A percentile compares a stretch with the other conserved stretches of the same genome.
phyloP scores from a whole-genome alignment of 1,284 basidiomycete genomes.

The Ustilago nuda region DNA sequence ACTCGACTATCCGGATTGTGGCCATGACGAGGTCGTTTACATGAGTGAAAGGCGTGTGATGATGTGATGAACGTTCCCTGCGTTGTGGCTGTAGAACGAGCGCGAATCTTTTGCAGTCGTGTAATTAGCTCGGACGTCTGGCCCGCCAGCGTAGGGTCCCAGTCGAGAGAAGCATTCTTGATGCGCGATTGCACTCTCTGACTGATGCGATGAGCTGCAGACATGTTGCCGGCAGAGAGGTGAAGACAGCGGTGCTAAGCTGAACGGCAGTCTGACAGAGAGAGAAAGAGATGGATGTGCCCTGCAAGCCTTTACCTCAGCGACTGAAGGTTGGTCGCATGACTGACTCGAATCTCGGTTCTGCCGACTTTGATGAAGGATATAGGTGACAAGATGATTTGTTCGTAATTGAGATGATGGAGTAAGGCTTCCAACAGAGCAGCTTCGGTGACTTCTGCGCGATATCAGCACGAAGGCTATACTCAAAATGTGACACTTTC shows the following conservation, averaged over 20 bases:
- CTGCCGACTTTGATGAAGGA: background rate
- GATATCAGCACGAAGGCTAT: background rate
- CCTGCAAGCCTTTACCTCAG: background rate
- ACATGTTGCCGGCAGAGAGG: constrained; percentile 16
- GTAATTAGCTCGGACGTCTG: constrained; percentile 25
- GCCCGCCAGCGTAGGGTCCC: constrained; percentile 9
- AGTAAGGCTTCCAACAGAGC: background rate
- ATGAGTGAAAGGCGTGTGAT: background rate
- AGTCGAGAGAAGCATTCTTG: background rate
- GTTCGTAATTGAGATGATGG: background rate
- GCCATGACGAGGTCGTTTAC: background rate
- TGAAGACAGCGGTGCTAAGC: background rate
- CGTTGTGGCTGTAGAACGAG: constrained; percentile 33
- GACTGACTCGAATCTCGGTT: background rate
- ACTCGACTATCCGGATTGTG: background rate
- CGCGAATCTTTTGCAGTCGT: constrained; percentile 38
- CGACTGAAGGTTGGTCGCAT: background rate
- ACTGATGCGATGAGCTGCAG: constrained; percentile 35
- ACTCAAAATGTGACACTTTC: constrained; percentile 10
- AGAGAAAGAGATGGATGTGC: background rate
- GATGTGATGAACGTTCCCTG: constrained; percentile 26
- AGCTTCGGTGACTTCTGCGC: background rate
- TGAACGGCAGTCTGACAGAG: background rate
- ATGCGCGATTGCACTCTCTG: constrained; percentile 16
- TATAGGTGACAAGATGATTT: background rate